Evolutionary conservation across 306 rosid species (phyloP).

Genomic region (Cercis canadensis): DNA sequence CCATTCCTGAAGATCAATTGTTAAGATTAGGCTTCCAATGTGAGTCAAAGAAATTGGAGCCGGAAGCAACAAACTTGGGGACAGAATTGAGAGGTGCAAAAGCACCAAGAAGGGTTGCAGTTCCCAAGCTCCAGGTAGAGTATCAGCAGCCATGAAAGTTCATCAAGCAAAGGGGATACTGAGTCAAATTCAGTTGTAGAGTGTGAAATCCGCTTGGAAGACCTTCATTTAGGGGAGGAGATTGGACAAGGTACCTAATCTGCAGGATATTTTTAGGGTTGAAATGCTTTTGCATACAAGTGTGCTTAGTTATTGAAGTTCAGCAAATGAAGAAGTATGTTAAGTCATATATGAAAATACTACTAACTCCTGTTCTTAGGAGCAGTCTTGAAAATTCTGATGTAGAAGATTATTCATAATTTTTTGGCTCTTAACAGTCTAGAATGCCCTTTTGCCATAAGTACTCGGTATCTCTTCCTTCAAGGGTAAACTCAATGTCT

Average conservation of each 20-base stretch:
- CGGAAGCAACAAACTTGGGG: conserved; percentile 44
- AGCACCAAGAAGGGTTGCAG: conserved; percentile 46
- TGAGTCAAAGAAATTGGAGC: conserved; percentile 40
- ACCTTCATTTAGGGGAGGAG: conserved; percentile 65
- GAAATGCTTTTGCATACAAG: conserved; percentile 12
- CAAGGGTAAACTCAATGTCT: neutral
- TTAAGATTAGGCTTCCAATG: conserved; percentile 31
- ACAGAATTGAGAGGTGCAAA: conserved; percentile 50
- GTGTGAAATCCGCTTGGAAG: conserved; percentile 71
- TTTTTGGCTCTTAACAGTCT: conserved; percentile 22
- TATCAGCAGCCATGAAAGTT: conserved; percentile 42
- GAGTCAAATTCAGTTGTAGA: conserved; percentile 50
- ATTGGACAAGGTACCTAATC: conserved; percentile 73
- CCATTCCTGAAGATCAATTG: conserved; percentile 33
- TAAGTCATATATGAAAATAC: neutral
- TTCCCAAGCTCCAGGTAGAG: conserved; percentile 43
- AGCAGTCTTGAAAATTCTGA: too few relatives aligned
- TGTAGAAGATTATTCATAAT: too few relatives aligned
- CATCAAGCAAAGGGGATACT: conserved; percentile 57
- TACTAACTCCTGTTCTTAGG: neutral
- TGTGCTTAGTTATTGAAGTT: conserved; percentile 23
- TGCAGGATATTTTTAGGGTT: conserved; percentile 24
- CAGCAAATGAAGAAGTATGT: neutral
- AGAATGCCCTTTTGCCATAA: conserved; percentile 10
- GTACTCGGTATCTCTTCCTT: conserved; percentile 18